A percentile compares a stretch with the other conserved stretches of the same genome.
Evolutionary conservation across 257 asterid species (phyloP).

Genomic region (Plantago ovata): DNA sequence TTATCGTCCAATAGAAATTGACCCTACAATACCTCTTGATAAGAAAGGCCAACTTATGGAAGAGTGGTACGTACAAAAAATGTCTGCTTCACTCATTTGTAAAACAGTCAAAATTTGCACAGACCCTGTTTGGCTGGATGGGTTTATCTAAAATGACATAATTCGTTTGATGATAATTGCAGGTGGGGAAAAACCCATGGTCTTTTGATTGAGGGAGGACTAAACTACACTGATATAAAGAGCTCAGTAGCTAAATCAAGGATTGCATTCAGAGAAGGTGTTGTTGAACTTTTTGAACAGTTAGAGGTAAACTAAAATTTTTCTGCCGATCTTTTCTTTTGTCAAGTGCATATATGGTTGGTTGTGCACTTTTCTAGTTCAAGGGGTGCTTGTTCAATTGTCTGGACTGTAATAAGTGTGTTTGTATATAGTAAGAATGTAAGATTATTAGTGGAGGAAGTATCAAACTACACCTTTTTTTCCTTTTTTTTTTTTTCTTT

Average conservation of each 20-base stretch:
- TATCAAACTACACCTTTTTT: background rate
- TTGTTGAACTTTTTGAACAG: constrained; percentile 75
- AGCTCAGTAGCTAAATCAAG: constrained; percentile 69
- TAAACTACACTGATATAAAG: constrained; percentile 55
- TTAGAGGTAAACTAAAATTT: constrained; percentile 56
- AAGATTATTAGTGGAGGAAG: background rate
- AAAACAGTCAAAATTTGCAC: constrained; percentile 9
- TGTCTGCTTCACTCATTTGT: constrained; percentile 4
- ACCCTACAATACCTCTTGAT: constrained; percentile 72
- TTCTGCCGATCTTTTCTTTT: constrained; percentile 12
- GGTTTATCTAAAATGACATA: constrained; percentile 10
- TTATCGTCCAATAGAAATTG: constrained; percentile 88
- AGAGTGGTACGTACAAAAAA: constrained; percentile 62
- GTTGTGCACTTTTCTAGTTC: background rate
- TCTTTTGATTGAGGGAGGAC: constrained; percentile 91
- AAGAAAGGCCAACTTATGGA: constrained; percentile 89
- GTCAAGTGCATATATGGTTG: constrained; percentile 5
- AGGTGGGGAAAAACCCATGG: constrained; percentile 95
- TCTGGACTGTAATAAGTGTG: background rate
- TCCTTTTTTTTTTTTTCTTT: too few relatives aligned
- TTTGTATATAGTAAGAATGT: background rate
- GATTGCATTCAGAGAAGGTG: constrained; percentile 83
- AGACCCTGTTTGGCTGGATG: background rate
- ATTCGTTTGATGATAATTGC: constrained; percentile 26
- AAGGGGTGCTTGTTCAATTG: background rate